A percentile compares a stretch with the other conserved stretches of the same genome.
Conservation (phyloP, 192 early-diverging fungal species). For the Gigaspora rosea region DNA sequence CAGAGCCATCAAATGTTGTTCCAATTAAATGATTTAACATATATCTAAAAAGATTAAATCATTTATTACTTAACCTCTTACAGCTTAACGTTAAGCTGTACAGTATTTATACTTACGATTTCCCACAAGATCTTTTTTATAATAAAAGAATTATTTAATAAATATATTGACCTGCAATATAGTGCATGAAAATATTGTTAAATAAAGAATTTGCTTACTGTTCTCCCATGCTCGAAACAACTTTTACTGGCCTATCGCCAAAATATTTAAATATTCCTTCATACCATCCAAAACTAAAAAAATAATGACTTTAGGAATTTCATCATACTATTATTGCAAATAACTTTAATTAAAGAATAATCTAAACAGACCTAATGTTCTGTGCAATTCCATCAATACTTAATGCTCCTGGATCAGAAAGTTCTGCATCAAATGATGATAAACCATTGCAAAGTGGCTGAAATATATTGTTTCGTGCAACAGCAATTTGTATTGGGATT, state of each 20-base stretch:
- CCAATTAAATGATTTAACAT: conserved; percentile 28
- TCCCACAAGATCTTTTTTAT: conserved; percentile 6
- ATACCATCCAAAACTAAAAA: conserved; percentile 10
- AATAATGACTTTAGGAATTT: too few species aligned
- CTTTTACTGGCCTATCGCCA: conserved; percentile 23
- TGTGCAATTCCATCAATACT: neutral
- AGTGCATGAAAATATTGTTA: too few species aligned
- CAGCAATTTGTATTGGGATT: conserved; percentile 27
- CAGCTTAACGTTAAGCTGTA: too few species aligned
- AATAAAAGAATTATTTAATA: too few species aligned
- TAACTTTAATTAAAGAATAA: too few species aligned
- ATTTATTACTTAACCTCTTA: too few species aligned
- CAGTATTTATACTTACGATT: neutral
- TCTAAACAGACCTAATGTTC: neutral
- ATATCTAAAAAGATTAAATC: neutral
- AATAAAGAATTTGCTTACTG: neutral
- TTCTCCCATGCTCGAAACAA: conserved; percentile 34
- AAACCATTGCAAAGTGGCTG: conserved; percentile 1
- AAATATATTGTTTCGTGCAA: conserved; percentile 23
- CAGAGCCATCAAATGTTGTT: conserved; percentile 27
- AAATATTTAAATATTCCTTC: conserved; percentile 27
- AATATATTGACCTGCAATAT: too few species aligned
- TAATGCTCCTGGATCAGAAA: neutral
- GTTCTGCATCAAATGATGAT: neutral
- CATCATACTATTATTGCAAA: too few species aligned